Evolutionary conservation across 129 eudicot species (phyloP).

Genomic region (Logfia minima): DNA sequence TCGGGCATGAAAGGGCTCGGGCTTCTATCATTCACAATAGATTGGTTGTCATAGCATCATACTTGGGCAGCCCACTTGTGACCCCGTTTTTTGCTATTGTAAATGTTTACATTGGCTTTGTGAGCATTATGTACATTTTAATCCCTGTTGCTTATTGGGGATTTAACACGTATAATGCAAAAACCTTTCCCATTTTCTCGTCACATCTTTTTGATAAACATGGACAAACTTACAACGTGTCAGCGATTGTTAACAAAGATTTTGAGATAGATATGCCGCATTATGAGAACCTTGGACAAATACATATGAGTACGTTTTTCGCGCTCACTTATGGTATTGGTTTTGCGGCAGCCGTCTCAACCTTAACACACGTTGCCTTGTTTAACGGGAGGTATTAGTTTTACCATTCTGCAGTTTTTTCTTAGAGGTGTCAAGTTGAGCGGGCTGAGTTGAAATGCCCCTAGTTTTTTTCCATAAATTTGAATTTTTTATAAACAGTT

Average conservation of each 20-base stretch:
- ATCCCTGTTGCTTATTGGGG: slow-evolving; percentile 57
- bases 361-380: slow-evolving; percentile 49
- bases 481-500: no score
- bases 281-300: slow-evolving; percentile 34
- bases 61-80: slow-evolving; percentile 49
- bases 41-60: slow-evolving; percentile 66
- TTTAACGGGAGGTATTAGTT: slow-evolving; percentile 57
- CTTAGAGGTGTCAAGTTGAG: background rate
- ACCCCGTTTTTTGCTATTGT: slow-evolving; percentile 56
- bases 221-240: slow-evolving; percentile 41
- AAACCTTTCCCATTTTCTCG: slow-evolving; percentile 52
- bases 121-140: slow-evolving; percentile 35
- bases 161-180: slow-evolving; percentile 41
- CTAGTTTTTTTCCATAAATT: no score
- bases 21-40: slow-evolving; percentile 45
- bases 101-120: slow-evolving; percentile 46
- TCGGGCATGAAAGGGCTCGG: slow-evolving; percentile 68
- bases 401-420: background rate
- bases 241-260: slow-evolving; percentile 40
- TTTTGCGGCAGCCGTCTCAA: slow-evolving; percentile 55
- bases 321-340: slow-evolving; percentile 56
- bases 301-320: slow-evolving; percentile 47
- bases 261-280: slow-evolving; percentile 46
- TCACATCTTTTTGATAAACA: slow-evolving; percentile 26
- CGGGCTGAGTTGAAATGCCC: background rate